A percentile compares a stretch with the other conserved stretches of the same genome.
These are phyloP conservation scores for Hortaea werneckii DNA, from an alignment of 2,329 filamentous ascomycete species.

Conservation along the genomic window DNA sequence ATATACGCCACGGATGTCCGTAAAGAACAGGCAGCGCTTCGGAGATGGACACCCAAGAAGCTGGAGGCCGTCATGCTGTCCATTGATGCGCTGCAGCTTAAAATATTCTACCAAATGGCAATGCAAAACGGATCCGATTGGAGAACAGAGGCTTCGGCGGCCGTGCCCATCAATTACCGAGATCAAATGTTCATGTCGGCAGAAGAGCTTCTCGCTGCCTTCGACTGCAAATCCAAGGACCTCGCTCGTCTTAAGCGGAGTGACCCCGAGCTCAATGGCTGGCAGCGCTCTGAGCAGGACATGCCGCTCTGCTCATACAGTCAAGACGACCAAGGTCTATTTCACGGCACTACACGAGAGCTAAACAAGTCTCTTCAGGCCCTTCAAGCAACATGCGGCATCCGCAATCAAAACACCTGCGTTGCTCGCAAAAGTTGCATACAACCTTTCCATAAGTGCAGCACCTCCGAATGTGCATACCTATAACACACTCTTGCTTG, in stretches of 20 bases:
- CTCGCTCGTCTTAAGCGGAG: not conserved
- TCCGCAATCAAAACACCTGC: constrained; percentile 8
- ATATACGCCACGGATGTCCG: constrained; percentile 30
- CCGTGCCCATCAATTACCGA: constrained; percentile 17
- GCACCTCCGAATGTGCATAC: constrained; percentile 55
- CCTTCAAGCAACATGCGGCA: constrained; percentile 15
- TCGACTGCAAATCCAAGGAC: constrained; percentile 3
- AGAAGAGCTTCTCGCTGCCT: not conserved
- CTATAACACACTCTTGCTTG: constrained; percentile 60
- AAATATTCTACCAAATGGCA: constrained; percentile 22
- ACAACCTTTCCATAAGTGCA: constrained; percentile 55
- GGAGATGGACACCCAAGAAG: constrained; percentile 33
- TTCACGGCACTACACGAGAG: constrained; percentile 13
- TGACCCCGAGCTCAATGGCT: constrained; percentile 2
- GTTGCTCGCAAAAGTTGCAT: constrained; percentile 36
- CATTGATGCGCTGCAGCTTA: constrained; percentile 30
- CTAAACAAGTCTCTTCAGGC: constrained; percentile 16
- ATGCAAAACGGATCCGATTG: constrained; percentile 1
- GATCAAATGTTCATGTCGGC: constrained; percentile 4
- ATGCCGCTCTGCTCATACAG: constrained; percentile 20
- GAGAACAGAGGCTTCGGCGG: constrained; percentile 8
- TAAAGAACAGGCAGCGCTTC: constrained; percentile 23
- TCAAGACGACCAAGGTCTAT: constrained; percentile 30
- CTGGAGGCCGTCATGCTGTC: constrained; percentile 31
- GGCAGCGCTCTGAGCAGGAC: constrained; percentile 4